These are phyloP conservation scores for Claviceps spartinae DNA, from an alignment of 2,329 filamentous ascomycete species.

Conservation along the genomic window DNA sequence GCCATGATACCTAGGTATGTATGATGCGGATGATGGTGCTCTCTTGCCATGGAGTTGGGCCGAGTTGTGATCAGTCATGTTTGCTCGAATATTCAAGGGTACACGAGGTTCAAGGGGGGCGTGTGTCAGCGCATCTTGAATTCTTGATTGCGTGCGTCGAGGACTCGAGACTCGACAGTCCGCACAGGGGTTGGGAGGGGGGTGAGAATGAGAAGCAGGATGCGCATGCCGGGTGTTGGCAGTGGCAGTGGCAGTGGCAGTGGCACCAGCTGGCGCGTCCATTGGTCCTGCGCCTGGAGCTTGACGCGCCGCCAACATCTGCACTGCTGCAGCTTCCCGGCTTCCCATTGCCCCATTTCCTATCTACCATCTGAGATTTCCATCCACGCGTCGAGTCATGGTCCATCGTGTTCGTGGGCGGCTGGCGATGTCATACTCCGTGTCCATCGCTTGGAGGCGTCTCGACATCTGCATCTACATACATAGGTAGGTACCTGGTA, in stretches of 20 bases:
- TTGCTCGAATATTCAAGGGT: too few species aligned
- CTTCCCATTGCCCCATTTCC: neutral
- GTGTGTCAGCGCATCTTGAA: neutral
- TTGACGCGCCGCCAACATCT: neutral
- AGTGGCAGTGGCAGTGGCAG: neutral
- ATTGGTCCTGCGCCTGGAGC: neutral
- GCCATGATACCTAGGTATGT: too few species aligned
- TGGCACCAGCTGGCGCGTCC: neutral
- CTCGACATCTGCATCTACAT: too few species aligned
- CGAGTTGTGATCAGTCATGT: too few species aligned
- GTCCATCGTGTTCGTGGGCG: neutral
- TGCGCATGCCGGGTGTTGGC: neutral
- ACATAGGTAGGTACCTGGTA: too few species aligned
- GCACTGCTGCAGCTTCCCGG: neutral
- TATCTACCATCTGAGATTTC: neutral
- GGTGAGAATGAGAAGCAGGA: neutral
- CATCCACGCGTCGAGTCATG: too few species aligned
- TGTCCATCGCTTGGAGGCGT: neutral
- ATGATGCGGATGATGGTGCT: too few species aligned
- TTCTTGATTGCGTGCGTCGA: neutral
- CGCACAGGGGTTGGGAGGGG: too few species aligned
- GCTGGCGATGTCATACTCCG: neutral
- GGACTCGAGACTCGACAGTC: too few species aligned
- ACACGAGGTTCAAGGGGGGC: too few species aligned
- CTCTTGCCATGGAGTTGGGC: too few species aligned